A percentile compares a stretch with the other conserved stretches of the same genome.
These are phyloP conservation scores for Cryptosporidium bovis DNA, from an alignment of 169 alveolate genomes.

Conservation along the genomic window DNA sequence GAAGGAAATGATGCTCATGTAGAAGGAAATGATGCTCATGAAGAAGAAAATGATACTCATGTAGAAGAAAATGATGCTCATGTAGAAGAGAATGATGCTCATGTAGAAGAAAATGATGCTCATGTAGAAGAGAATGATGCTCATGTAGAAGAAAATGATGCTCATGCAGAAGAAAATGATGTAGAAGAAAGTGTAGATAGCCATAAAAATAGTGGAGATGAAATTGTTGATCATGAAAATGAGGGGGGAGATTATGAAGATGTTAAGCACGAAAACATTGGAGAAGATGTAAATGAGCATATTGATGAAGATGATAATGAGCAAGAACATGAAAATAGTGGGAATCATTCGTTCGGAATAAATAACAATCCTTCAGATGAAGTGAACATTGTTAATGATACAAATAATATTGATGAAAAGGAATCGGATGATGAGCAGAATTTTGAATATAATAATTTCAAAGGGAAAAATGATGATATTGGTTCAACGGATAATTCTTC, in stretches of 20 bases:
- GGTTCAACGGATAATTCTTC: not conserved
- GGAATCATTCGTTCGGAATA: not conserved
- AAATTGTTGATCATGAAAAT: not conserved
- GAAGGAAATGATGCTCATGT: not conserved
- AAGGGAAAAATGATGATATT: not conserved
- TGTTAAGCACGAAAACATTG: not conserved
- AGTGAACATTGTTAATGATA: not conserved
- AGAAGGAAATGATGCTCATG: not conserved
- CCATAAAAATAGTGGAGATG: not conserved
- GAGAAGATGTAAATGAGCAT: not conserved
- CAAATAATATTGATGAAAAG: too few relatives aligned
- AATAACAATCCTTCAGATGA: not conserved
- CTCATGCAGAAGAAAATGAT: not conserved
- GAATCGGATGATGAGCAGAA: too few relatives aligned
- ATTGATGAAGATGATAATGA: not conserved
- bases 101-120: not conserved
- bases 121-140: not conserved
- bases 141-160: not conserved
- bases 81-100: not conserved
- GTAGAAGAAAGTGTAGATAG: not conserved
- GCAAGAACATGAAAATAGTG: slow-evolving; percentile 4
- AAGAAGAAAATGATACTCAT: slow-evolving; percentile 1
- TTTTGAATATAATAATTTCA: not conserved
- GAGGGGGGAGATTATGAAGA: not conserved
- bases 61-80: not conserved